Evolutionary conservation across 768 basidiomycete species (phyloP).

Genomic region (Russula sp.): DNA sequence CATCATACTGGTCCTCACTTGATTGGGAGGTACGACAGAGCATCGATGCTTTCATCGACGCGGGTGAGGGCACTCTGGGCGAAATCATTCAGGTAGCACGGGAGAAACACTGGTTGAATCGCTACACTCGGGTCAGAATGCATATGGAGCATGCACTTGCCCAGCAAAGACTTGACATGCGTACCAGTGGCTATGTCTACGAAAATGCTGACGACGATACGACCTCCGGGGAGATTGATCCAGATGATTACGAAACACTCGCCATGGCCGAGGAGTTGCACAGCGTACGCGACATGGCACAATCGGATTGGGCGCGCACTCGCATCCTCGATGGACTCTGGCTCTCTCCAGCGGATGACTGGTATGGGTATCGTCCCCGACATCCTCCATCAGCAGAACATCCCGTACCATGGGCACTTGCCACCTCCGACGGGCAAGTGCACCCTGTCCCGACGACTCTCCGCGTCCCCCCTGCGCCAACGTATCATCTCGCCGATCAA

Average conservation of each 20-base stretch:
- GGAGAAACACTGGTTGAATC: conserved; percentile 70
- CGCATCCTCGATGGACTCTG: conserved; percentile 74
- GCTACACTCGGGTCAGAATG: conserved; percentile 60
- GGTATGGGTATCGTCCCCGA: conserved; percentile 45
- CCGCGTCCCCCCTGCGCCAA: conserved; percentile 55
- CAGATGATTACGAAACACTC: conserved; percentile 34
- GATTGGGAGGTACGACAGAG: conserved; percentile 70
- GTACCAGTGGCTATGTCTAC: conserved; percentile 38
- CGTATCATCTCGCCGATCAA: conserved; percentile 60
- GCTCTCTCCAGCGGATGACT: conserved; percentile 71
- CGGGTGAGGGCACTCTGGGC: conserved; percentile 63
- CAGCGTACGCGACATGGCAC: conserved; percentile 52
- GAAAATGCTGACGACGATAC: conserved; percentile 36
- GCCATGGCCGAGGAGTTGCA: conserved; percentile 47
- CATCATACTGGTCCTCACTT: conserved; percentile 33
- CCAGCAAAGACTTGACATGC: conserved; percentile 43
- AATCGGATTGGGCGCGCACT: conserved; percentile 68
- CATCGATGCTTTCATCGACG: conserved; percentile 69
- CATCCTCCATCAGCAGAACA: conserved; percentile 35
- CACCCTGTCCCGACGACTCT: conserved; percentile 53
- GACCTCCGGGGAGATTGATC: conserved; percentile 24
- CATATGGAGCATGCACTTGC: conserved; percentile 68
- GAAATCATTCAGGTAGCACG: conserved; percentile 60
- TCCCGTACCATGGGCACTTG: conserved; percentile 64
- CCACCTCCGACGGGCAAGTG: conserved; percentile 30